Base-by-base conservation (phyloP, 2,329 filamentous ascomycete genomes). In the Ceratocystis lukuohia region DNA sequence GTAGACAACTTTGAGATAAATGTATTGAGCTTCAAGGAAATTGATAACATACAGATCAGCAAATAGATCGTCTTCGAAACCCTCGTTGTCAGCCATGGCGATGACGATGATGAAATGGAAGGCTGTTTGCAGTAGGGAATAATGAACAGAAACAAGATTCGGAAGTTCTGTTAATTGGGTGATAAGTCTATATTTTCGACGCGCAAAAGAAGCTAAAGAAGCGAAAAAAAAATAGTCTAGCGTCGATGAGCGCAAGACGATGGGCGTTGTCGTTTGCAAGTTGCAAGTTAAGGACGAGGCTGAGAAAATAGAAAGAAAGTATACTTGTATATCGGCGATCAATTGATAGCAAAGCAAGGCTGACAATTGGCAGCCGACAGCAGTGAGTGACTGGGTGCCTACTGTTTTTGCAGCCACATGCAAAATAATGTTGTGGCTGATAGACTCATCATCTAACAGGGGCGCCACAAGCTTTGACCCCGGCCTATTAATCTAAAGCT, bases 21-120 rank as follows among this genome's bases (percentile, higher is more conserved):
- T 25, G 45, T 6, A n/a, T n/a, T 12, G 41, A 50, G 22, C 3
- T 48, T 17, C 33, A 7, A 25, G 41, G n/a, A 3, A 33, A 30
- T 37, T 10, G 56, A n/a, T 3, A 22, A 71, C 90, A 78, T 80
- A 96, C 91, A 96, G 84, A 78, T 96, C 92, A 72, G 91, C 91
- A 77, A 96, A 96, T 77, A 96, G 88, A 82, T 96, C 91, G 73
- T 96, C 92, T 71, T 96, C 91, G 71, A 91, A 86, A 71, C 89
- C 89, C 73, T 92, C 89, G 65, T 83, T 80, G 73, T 94, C 90
- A 61, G 89, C 85, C 89, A 93, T 94, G 72, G 62, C 61, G 64
- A 41, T 63, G 64, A 41, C 25, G 45, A 62, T 22, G 48, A 62
- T 56, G 20, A 30, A 28, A 62, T 33, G 28, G 22, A 22, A n/a